phyloP scores from a whole-genome alignment of 73 alveolate genomes.

The Paramecium primaurelia region DNA sequence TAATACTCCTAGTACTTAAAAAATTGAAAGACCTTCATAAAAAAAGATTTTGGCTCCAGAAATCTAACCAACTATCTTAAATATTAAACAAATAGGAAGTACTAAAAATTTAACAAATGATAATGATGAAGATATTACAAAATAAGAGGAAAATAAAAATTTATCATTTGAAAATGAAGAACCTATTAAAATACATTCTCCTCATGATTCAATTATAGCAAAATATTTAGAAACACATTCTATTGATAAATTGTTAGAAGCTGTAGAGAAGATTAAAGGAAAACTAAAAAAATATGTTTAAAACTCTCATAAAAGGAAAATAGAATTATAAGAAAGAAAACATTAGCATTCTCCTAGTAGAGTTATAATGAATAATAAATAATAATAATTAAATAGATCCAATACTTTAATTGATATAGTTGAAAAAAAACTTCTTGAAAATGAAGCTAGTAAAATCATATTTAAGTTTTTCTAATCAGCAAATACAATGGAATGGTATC shows the following conservation, averaged over 20 bases:
- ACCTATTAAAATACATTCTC: neutral
- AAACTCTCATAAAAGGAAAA: neutral
- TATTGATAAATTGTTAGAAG: neutral
- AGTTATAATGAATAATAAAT: neutral
- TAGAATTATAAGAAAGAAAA: neutral
- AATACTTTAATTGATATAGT: neutral
- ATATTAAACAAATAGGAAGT: neutral
- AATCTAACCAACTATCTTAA: neutral
- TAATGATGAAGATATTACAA: neutral
- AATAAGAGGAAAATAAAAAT: neutral
- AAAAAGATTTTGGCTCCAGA: neutral
- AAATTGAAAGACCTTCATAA: neutral
- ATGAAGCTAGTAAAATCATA: slow-evolving; percentile 6
- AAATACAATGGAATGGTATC: neutral
- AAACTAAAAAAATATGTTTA: neutral
- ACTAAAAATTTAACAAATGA: neutral
- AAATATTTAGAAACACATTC: neutral
- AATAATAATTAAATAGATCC: neutral
- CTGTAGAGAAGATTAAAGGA: neutral
- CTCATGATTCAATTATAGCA: neutral
- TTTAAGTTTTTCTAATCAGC: neutral
- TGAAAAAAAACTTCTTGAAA: neutral
- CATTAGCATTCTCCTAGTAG: neutral
- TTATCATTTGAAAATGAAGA: neutral
- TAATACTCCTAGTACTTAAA: neutral